phyloP scores from a whole-genome alignment of 73 alveolate species.

The Paramecium biaurelia region DNA sequence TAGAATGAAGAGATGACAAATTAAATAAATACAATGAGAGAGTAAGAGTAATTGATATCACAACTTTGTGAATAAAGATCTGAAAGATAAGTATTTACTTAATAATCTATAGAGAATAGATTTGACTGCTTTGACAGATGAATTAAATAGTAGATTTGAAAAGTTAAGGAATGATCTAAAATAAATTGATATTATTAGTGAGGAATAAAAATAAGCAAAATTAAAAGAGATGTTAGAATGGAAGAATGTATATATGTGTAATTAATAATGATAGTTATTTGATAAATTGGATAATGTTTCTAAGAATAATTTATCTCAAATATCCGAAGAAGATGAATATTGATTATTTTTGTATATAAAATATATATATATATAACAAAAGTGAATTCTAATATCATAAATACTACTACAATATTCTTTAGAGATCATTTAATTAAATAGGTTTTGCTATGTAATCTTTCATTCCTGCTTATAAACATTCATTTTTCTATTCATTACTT shows the following conservation, averaged over 20 bases:
- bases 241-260: slow-evolving; percentile 12
- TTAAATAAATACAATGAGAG: background rate
- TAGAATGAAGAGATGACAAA: background rate
- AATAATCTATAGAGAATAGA: slow-evolving; percentile 14
- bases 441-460: slow-evolving; percentile 8
- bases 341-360: background rate
- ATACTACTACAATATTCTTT: slow-evolving; percentile 30
- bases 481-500: background rate
- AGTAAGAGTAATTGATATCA: background rate
- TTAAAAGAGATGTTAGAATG: slow-evolving; percentile 10
- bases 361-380: background rate
- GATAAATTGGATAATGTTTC: slow-evolving; percentile 18
- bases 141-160: slow-evolving; percentile 3
- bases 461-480: slow-evolving; percentile 40
- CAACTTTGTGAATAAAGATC: slow-evolving; percentile 3
- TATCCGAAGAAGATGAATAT: slow-evolving; percentile 25
- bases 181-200: background rate
- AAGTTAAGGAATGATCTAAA: background rate
- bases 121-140: slow-evolving; percentile 38
- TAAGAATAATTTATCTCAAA: background rate
- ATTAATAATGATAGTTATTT: background rate
- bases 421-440: background rate
- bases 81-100: slow-evolving; percentile 30
- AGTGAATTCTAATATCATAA: background rate
- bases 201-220: background rate